Percentiles rank a stretch among this genome's conserved stretches.
Conservation (phyloP, 176 grass and related monocot genomes). For the Tillandsia fasciculata region DNA sequence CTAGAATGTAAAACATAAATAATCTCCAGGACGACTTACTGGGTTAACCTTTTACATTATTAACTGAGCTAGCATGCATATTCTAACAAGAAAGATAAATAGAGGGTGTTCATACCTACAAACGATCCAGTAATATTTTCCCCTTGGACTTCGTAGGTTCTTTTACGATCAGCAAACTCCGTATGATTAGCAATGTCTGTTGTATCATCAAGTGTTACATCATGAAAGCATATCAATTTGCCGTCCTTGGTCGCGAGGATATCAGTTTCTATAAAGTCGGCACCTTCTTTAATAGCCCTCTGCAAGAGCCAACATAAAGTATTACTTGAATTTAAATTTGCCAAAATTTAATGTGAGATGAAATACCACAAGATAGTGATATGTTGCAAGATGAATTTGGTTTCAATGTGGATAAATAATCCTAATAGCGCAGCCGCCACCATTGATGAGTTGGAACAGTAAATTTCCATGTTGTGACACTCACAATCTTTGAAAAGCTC, state of each 20-base stretch:
- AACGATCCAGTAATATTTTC: conserved; percentile 65
- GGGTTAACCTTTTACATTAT: too few relatives aligned
- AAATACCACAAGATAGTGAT: not conserved
- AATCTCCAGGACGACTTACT: too few relatives aligned
- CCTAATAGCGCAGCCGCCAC: not conserved
- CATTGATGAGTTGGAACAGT: not conserved
- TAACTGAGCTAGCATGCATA: not conserved
- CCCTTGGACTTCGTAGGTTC: conserved; percentile 90
- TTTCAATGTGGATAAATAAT: not conserved
- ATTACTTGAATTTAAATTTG: not conserved
- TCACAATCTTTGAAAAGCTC: too few relatives aligned
- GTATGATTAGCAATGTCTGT: conserved; percentile 34
- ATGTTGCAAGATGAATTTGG: not conserved
- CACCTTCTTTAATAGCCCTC: conserved; percentile 76
- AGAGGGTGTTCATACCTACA: conserved; percentile 39
- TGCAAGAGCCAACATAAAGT: conserved; percentile 19
- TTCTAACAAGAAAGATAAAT: not conserved
- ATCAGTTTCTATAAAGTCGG: conserved; percentile 84
- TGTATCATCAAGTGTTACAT: conserved; percentile 48
- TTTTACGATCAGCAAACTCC: conserved; percentile 60
- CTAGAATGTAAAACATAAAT: too few relatives aligned
- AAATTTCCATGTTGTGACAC: too few relatives aligned
- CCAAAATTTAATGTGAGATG: not conserved
- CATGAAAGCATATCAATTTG: conserved; percentile 60
- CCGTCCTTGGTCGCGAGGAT: conserved; percentile 70